Conservation (phyloP, 108 stramenopile genomes). For the Skeletonema menzelii region DNA sequence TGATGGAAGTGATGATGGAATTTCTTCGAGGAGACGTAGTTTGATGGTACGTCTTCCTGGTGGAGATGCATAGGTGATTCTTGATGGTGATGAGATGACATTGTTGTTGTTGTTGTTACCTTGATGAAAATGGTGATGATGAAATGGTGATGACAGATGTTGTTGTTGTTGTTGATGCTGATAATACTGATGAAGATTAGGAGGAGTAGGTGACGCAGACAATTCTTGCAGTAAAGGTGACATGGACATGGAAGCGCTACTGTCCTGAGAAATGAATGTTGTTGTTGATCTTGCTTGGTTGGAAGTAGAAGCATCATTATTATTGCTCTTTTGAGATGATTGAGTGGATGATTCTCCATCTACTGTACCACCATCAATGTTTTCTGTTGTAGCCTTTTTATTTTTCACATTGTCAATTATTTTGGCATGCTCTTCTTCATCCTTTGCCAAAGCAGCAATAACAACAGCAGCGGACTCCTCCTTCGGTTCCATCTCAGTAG, state of each 20-base stretch:
- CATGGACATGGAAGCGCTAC: not conserved
- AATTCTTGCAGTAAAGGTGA: not conserved
- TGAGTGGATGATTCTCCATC: not conserved
- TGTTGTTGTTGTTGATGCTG: not conserved
- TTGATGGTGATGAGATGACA: not conserved
- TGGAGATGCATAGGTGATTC: conserved; percentile 4
- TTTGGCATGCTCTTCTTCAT: no score
- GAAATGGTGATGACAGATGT: not conserved
- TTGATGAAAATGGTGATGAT: not conserved
- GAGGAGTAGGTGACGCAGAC: not conserved
- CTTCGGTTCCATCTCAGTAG: no score
- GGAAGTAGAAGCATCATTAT: not conserved
- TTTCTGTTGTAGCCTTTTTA: not conserved
- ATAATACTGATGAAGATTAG: not conserved
- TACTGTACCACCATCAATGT: not conserved
- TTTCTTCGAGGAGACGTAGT: conserved; percentile 13
- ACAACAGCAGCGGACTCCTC: no score
- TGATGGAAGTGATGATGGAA: not conserved
- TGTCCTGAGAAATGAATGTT: not conserved
- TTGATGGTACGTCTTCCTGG: conserved; percentile 8
- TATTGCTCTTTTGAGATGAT: not conserved
- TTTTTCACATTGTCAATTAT: not conserved
- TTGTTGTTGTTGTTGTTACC: not conserved
- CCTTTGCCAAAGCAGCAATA: no score
- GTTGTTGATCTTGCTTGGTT: not conserved